A percentile compares a stretch with the other conserved stretches of the same genome.
Evolutionary conservation across 2,329 filamentous ascomycete genomes (phyloP).

Genomic region (Fusarium udum): DNA sequence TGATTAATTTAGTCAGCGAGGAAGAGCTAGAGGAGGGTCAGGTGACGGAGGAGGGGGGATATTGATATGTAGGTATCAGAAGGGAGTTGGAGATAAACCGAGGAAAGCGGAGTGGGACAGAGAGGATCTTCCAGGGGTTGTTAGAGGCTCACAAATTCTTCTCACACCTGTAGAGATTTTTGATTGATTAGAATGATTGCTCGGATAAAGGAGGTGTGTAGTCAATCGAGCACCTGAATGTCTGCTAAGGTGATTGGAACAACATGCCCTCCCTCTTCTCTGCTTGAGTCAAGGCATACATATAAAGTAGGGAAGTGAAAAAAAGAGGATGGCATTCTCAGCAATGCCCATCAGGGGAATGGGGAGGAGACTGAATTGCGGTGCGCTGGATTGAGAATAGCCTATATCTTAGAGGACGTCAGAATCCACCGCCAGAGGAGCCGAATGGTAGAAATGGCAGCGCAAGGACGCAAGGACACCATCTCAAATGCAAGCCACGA

Average conservation of each 20-base stretch:
- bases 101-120: background rate
- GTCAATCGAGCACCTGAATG: background rate
- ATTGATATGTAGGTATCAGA: background rate
- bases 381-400: slow-evolving; percentile 28
- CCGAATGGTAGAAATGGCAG: background rate
- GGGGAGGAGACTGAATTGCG: slow-evolving; percentile 6
- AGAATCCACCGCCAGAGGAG: slow-evolving; percentile 2
- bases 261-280: background rate
- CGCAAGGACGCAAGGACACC: slow-evolving; percentile 4
- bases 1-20: slow-evolving; percentile 7
- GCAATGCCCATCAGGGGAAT: slow-evolving; percentile 24
- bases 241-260: background rate
- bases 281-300: background rate
- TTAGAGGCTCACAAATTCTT: background rate
- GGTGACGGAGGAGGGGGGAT: background rate
- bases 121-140: background rate
- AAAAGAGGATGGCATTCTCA: slow-evolving; percentile 21
- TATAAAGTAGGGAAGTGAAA: background rate
- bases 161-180: background rate
- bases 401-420: slow-evolving; percentile 3
- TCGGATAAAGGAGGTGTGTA: background rate
- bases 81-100: background rate
- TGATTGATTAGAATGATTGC: background rate
- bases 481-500: slow-evolving; percentile 6
- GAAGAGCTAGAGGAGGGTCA: background rate